Conservation (phyloP, 768 basidiomycete genomes). For the Trametes cingulata region DNA sequence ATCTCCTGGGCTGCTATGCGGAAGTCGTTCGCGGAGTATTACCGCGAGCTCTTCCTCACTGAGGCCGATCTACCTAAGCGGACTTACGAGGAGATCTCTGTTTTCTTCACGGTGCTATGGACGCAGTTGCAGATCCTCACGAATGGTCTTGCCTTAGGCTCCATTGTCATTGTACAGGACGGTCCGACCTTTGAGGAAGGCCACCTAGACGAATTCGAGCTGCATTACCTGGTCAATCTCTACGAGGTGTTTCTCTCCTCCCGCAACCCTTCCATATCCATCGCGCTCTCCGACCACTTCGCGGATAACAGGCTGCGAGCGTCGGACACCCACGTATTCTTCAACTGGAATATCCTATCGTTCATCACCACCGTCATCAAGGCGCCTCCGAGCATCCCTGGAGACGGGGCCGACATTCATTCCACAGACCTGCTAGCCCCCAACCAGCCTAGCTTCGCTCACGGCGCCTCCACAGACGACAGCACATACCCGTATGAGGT, state of each 20-base stretch:
- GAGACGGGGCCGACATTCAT: constrained; percentile 15
- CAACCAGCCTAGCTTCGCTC: constrained; percentile 29
- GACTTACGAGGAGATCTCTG: constrained; percentile 70
- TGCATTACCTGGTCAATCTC: constrained; percentile 52
- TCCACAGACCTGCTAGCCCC: constrained; percentile 52
- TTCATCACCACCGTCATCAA: constrained; percentile 64
- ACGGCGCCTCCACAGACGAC: constrained; percentile 28
- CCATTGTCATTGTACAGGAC: constrained; percentile 52
- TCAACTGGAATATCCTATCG: constrained; percentile 65
- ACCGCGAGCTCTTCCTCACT: constrained; percentile 44
- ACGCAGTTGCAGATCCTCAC: constrained; percentile 66
- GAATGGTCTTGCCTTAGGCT: constrained; percentile 66
- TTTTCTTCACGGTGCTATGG: constrained; percentile 60
- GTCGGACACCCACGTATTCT: constrained; percentile 53
- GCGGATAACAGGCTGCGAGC: constrained; percentile 47
- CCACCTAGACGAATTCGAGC: constrained; percentile 54
- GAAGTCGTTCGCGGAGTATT: constrained; percentile 56
- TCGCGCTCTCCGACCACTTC: constrained; percentile 52
- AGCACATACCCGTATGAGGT: constrained; percentile 54
- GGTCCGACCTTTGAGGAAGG: constrained; percentile 24
- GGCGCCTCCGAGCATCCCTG: constrained; percentile 26
- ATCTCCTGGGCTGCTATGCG: constrained; percentile 56
- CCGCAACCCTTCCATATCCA: constrained; percentile 44
- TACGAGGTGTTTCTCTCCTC: constrained; percentile 54
- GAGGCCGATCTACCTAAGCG: constrained; percentile 46